phyloP scores from a whole-genome alignment of 2,329 filamentous ascomycete species.

The Talaromyces albobiverticillius region DNA sequence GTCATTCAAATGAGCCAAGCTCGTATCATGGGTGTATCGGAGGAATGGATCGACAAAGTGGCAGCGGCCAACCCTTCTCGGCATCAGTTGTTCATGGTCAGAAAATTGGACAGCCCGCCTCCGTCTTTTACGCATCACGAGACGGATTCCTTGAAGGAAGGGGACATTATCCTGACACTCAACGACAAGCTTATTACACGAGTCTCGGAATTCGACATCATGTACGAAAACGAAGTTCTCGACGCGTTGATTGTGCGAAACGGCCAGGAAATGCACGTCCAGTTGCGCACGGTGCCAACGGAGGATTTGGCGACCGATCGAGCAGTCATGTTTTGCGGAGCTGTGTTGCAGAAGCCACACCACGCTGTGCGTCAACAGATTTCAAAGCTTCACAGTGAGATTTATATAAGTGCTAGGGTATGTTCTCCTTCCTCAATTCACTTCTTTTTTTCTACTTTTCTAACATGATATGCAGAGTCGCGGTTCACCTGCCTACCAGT shows the following conservation, averaged over 20 bases:
- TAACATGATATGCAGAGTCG: conserved; percentile 52
- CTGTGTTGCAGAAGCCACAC: conserved; percentile 87
- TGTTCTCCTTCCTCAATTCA: conserved; percentile 14
- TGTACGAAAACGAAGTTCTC: conserved; percentile 84
- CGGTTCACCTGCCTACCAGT: conserved; percentile 82
- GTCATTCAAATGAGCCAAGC: conserved; percentile 96
- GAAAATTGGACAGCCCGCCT: conserved; percentile 72
- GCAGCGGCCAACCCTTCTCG: conserved; percentile 83
- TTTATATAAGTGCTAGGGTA: conserved; percentile 84
- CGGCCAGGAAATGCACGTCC: conserved; percentile 71
- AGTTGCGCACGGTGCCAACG: conserved; percentile 80
- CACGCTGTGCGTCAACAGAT: conserved; percentile 97
- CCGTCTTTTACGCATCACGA: conserved; percentile 37
- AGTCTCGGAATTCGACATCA: conserved; percentile 88
- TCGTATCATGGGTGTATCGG: conserved; percentile 92
- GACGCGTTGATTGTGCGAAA: conserved; percentile 85
- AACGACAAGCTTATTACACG: conserved; percentile 91
- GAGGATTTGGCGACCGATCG: conserved; percentile 90
- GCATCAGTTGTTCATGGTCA: conserved; percentile 97
- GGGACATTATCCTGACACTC: conserved; percentile 86
- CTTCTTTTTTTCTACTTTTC: neutral
- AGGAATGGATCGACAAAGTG: conserved; percentile 92
- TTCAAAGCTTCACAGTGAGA: conserved; percentile 89
- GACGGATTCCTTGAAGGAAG: conserved; percentile 71
- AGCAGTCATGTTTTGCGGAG: conserved; percentile 91